These are phyloP conservation scores for Pyracantha coccinea DNA, from an alignment of 331 rosid species.

Conservation along the genomic window DNA sequence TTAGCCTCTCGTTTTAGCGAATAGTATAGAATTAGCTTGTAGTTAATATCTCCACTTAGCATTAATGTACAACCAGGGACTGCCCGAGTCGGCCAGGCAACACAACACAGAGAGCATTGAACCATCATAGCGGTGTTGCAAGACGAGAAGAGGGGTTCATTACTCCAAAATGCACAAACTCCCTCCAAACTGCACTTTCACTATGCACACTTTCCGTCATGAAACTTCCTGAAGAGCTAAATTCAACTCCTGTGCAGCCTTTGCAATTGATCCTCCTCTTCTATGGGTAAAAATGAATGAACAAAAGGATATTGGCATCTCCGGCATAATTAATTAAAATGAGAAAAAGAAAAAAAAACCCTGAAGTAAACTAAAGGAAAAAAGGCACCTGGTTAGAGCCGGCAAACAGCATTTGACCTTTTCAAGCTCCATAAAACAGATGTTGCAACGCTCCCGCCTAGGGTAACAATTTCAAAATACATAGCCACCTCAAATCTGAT, in stretches of 20 bases:
- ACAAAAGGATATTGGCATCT: slow-evolving; percentile 24
- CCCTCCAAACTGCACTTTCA: slow-evolving; percentile 28
- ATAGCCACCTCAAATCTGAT: neutral
- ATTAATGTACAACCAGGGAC: slow-evolving; percentile 35
- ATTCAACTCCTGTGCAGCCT: slow-evolving; percentile 88
- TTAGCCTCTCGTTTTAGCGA: slow-evolving; percentile 23
- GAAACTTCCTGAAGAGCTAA: slow-evolving; percentile 76
- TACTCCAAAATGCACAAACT: slow-evolving; percentile 46
- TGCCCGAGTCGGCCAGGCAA: slow-evolving; percentile 25
- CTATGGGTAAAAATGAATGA: slow-evolving; percentile 29
- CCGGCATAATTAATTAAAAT: neutral
- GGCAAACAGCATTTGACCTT: slow-evolving; percentile 63
- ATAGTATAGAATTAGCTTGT: slow-evolving; percentile 32
- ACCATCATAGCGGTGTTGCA: slow-evolving; percentile 29
- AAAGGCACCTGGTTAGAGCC: slow-evolving; percentile 53
- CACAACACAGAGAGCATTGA: slow-evolving; percentile 18
- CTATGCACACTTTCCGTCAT: slow-evolving; percentile 26
- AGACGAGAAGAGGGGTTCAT: slow-evolving; percentile 28
- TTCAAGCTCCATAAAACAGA: slow-evolving; percentile 88
- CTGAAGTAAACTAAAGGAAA: neutral
- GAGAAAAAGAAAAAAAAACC: neutral
- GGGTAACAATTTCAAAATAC: slow-evolving; percentile 9
- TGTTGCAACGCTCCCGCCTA: slow-evolving; percentile 93
- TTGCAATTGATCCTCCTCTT: slow-evolving; percentile 87
- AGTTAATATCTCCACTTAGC: slow-evolving; percentile 31